phyloP scores from a whole-genome alignment of 441 rosid species.

The Eutrema salsugineum region DNA sequence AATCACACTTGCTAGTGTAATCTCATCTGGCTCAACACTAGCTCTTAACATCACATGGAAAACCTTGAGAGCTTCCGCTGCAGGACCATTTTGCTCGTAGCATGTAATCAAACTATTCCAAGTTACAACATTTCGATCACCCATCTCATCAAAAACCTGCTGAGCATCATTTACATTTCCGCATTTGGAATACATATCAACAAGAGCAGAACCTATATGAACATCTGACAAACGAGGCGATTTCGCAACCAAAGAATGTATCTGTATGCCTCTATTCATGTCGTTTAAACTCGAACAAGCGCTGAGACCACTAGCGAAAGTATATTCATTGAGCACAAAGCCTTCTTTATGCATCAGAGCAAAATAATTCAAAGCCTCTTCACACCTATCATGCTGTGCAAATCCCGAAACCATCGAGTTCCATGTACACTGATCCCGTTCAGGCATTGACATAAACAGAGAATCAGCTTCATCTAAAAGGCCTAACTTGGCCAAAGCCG shows the following conservation, averaged over 20 bases:
- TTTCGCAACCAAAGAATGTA: conserved; percentile 62
- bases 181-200: conserved; percentile 80
- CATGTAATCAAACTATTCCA: conserved; percentile 88
- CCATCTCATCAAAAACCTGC: conserved; percentile 56
- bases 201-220: conserved; percentile 70
- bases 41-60: conserved; percentile 50
- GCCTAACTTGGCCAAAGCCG: conserved; percentile 46
- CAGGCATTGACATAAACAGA: conserved; percentile 46
- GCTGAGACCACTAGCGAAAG: conserved; percentile 64
- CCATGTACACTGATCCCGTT: conserved; percentile 77
- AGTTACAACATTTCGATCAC: conserved; percentile 55
- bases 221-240: conserved; percentile 42
- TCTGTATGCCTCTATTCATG: conserved; percentile 47
- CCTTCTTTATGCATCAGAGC: conserved; percentile 52
- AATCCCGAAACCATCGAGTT: conserved; percentile 73
- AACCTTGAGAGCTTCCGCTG: conserved; percentile 51
- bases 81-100: conserved; percentile 80
- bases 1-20: conserved; percentile 68
- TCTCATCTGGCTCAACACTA: conserved; percentile 59
- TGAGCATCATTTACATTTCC: conserved; percentile 51
- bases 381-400: conserved; percentile 53
- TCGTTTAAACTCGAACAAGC: conserved; percentile 56
- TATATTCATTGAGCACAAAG: conserved; percentile 51
- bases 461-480: conserved; percentile 48
- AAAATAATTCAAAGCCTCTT: conserved; percentile 55